Percentiles rank a stretch among this genome's conserved stretches.
phyloP scores from a whole-genome alignment of 805 yeast species.

The Starmera caribaea region DNA sequence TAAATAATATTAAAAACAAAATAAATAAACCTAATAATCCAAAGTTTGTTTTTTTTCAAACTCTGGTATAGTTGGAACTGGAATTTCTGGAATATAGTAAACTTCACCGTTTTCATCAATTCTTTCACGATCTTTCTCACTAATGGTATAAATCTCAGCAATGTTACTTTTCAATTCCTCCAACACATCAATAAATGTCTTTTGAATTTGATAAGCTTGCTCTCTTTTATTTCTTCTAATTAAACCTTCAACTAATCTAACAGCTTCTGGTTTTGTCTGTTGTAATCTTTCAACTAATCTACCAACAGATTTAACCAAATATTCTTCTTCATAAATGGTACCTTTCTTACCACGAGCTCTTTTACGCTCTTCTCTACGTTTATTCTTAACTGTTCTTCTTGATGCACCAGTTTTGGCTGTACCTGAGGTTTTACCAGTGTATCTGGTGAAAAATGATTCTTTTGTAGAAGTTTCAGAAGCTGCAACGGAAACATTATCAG shows the following conservation, averaged over 20 bases:
- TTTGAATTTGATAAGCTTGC: constrained; percentile 78
- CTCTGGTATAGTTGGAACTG: constrained; percentile 54
- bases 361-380: constrained; percentile 91
- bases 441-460: constrained; percentile 88
- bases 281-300: constrained; percentile 77
- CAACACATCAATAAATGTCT: constrained; percentile 48
- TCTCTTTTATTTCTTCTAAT: constrained; percentile 62
- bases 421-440: constrained; percentile 92
- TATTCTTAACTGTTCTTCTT: constrained; percentile 83
- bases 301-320: constrained; percentile 78
- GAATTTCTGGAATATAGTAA: constrained; percentile 67
- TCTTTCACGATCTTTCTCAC: constrained; percentile 83
- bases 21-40: constrained; percentile 35
- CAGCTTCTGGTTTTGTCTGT: constrained; percentile 66
- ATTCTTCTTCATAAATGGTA: constrained; percentile 94
- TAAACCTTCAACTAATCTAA: constrained; percentile 63
- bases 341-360: constrained; percentile 97
- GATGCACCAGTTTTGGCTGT: constrained; percentile 97
- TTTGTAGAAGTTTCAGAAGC: constrained; percentile 90
- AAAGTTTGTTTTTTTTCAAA: constrained; percentile 50
- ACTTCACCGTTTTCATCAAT: constrained; percentile 82
- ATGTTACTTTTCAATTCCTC: constrained; percentile 48
- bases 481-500: constrained; percentile 91
- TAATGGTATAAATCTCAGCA: constrained; percentile 69
- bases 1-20: background rate